phyloP scores from a whole-genome alignment of 164 flowering plant species.

The Macadamia integrifolia region DNA sequence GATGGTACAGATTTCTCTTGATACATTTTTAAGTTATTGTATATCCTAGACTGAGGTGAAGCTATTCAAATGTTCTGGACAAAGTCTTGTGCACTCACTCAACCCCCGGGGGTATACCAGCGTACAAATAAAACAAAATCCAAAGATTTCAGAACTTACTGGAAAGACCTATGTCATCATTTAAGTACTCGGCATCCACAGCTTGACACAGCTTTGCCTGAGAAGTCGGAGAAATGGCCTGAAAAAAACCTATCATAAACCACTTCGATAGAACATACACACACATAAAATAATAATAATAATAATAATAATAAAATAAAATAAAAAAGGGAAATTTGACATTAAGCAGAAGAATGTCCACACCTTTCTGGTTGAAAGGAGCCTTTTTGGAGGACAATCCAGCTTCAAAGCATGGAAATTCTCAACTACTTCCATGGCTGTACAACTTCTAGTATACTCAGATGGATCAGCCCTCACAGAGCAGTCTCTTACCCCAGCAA shows the following conservation, averaged over 20 bases:
- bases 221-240: slow-evolving; percentile 75
- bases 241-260: slow-evolving; percentile 10
- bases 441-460: slow-evolving; percentile 14
- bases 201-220: slow-evolving; percentile 56
- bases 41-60: too few species aligned
- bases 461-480: slow-evolving; percentile 12
- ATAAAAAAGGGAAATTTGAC: neutral
- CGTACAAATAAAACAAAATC: too few species aligned
- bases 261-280: slow-evolving; percentile 1
- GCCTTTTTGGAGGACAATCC: slow-evolving; percentile 45
- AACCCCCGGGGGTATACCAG: too few species aligned
- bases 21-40: too few species aligned
- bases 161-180: slow-evolving; percentile 16
- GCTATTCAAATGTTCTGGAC: too few species aligned
- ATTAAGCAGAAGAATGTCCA: neutral
- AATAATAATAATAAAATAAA: slow-evolving; percentile 1
- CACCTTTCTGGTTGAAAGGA: slow-evolving; percentile 63
- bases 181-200: slow-evolving; percentile 30
- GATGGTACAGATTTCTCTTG: too few species aligned
- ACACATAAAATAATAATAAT: neutral
- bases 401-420: slow-evolving; percentile 3
- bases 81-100: too few species aligned
- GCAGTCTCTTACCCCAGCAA: slow-evolving; percentile 8
- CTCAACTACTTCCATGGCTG: slow-evolving; percentile 13
- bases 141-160: slow-evolving; percentile 36